phyloP scores from a whole-genome alignment of 2,329 filamentous ascomycete species.

The Dothistroma pini region DNA sequence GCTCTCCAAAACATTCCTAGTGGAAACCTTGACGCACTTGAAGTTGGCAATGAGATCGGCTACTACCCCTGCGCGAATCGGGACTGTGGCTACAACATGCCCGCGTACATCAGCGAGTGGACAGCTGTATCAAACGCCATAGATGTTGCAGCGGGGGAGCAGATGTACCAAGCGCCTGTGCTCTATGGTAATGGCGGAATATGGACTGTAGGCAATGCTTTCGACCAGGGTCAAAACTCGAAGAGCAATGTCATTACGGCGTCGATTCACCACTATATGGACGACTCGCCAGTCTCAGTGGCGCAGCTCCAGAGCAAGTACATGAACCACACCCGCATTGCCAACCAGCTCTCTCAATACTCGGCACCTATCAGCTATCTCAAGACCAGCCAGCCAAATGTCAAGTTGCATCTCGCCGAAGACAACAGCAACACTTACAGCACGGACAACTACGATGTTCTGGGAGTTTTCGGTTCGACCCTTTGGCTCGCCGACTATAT shows the following conservation, averaged over 20 bases:
- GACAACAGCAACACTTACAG: constrained; percentile 18
- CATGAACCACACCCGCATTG: constrained; percentile 18
- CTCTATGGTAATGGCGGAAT: constrained; percentile 7
- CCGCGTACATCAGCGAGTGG: constrained; percentile 12
- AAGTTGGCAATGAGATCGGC: constrained; percentile 18
- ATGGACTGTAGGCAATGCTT: constrained; percentile 13
- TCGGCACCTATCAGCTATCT: constrained; percentile 12
- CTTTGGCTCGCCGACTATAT: constrained; percentile 18
- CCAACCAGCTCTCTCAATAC: constrained; percentile 8
- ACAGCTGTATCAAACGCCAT: constrained; percentile 7
- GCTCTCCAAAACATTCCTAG: constrained; percentile 14
- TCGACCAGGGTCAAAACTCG: constrained; percentile 9
- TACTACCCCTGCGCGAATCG: constrained; percentile 9
- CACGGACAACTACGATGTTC: constrained; percentile 9
- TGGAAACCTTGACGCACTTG: constrained; percentile 14
- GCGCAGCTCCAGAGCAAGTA: constrained; percentile 14
- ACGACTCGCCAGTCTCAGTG: background rate
- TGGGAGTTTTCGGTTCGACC: constrained; percentile 14
- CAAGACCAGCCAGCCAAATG: constrained; percentile 8
- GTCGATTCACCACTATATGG: constrained; percentile 16
- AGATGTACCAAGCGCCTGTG: constrained; percentile 14
- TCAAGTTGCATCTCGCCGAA: constrained; percentile 12
- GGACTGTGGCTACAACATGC: constrained; percentile 3
- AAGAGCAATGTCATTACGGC: constrained; percentile 6
- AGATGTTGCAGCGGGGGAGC: background rate